These are phyloP conservation scores for Gossypium trilobum DNA, from an alignment of 441 rosid genomes.

Conservation along the genomic window DNA sequence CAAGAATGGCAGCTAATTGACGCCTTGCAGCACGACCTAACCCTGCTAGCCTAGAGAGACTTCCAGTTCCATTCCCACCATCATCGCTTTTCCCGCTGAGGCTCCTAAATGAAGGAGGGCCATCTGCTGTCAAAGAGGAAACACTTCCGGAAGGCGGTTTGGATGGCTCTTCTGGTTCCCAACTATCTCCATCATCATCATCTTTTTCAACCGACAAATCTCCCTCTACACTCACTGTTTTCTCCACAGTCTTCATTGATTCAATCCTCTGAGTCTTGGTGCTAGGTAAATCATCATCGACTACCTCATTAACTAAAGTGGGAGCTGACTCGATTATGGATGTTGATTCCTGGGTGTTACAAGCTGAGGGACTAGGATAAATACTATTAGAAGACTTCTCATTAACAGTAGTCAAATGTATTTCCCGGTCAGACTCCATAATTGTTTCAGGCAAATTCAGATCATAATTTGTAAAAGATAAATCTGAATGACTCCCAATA, in stretches of 20 bases:
- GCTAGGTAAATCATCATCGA: conserved; percentile 25
- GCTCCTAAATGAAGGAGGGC: conserved; percentile 77
- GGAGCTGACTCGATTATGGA: conserved; percentile 20
- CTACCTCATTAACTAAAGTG: conserved; percentile 26
- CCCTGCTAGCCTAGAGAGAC: conserved; percentile 87
- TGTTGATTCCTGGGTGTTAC: conserved; percentile 27
- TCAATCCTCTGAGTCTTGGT: conserved; percentile 32
- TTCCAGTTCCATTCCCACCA: conserved; percentile 71
- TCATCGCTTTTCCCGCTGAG: conserved; percentile 70
- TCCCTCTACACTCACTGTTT: conserved; percentile 40
- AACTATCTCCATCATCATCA: conserved; percentile 46
- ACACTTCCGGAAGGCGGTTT: conserved; percentile 41
- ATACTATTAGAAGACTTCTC: conserved; percentile 29
- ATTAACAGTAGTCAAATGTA: conserved; percentile 27
- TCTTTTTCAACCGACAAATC: conserved; percentile 38
- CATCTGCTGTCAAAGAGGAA: conserved; percentile 43
- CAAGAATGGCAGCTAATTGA: conserved; percentile 62
- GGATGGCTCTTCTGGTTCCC: conserved; percentile 60
- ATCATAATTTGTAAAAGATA: conserved; percentile 26
- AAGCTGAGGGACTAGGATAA: conserved; percentile 13
- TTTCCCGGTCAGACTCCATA: conserved; percentile 46
- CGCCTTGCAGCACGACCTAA: conserved; percentile 93
- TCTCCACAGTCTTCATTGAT: conserved; percentile 37
- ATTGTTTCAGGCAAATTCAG: conserved; percentile 35
- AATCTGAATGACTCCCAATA: conserved; percentile 31